Conservation (phyloP, 345 rosid genomes). For the Excoecaria agallocha region DNA sequence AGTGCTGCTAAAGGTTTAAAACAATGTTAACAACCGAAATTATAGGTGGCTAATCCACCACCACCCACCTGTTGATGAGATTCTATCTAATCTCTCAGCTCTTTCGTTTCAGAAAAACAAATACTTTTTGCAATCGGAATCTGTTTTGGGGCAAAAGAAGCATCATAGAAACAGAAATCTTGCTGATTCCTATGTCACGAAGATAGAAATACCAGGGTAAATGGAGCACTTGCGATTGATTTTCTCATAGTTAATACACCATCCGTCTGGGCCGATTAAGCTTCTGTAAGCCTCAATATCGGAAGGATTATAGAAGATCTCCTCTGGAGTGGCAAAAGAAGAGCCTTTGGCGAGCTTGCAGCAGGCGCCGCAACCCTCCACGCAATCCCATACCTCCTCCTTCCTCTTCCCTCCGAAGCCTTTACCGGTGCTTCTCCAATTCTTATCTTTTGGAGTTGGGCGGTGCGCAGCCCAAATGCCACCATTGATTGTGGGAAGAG, state of each 20-base stretch:
- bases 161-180: no score
- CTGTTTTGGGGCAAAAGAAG: not conserved
- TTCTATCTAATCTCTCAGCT: conserved; percentile 1
- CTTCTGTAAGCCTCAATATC: conserved; percentile 74
- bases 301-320: conserved; percentile 54
- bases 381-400: conserved; percentile 65
- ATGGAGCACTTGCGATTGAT: conserved; percentile 81
- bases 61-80: conserved; percentile 12
- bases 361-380: conserved; percentile 84
- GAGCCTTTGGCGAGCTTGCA: conserved; percentile 84
- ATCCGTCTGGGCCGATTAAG: conserved; percentile 72
- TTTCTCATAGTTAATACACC: conserved; percentile 76
- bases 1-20: no score
- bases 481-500: conserved; percentile 11
- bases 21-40: no score
- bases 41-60: conserved; percentile 9
- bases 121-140: conserved; percentile 10
- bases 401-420: conserved; percentile 42
- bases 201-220: conserved; percentile 45
- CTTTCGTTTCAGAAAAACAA: not conserved
- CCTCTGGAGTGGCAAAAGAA: conserved; percentile 68
- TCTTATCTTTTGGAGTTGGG: conserved; percentile 3
- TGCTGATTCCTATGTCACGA: no score
- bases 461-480: conserved; percentile 23
- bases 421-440: conserved; percentile 3